These are phyloP conservation scores for Juncus effusus DNA, from an alignment of 176 grass and related monocot species.

Conservation along the genomic window DNA sequence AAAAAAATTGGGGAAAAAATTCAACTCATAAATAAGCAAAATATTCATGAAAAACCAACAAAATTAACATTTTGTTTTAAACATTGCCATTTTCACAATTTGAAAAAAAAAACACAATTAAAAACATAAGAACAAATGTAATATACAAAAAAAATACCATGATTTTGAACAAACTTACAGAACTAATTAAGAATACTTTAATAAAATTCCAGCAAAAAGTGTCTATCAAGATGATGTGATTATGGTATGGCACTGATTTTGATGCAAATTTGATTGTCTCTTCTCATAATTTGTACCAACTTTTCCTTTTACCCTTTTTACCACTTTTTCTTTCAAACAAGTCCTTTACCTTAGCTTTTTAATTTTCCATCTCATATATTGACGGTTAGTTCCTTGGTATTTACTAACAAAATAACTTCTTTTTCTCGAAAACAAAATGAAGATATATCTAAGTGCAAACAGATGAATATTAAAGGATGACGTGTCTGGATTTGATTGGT, in stretches of 20 bases:
- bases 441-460: constrained; percentile 22
- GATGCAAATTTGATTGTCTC: constrained; percentile 46
- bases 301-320: constrained; percentile 34
- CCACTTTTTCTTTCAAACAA: constrained; percentile 32
- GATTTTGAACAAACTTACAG: constrained; percentile 45
- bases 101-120: constrained; percentile 15
- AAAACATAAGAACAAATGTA: constrained; percentile 28
- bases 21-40: background rate
- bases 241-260: constrained; percentile 54
- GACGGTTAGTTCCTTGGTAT: constrained; percentile 27
- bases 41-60: background rate
- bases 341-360: constrained; percentile 12
- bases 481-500: constrained; percentile 13
- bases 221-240: constrained; percentile 41
- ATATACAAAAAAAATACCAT: constrained; percentile 56
- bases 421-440: constrained; percentile 32
- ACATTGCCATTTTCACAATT: constrained; percentile 21
- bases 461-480: constrained; percentile 22
- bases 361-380: constrained; percentile 25
- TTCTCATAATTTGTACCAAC: constrained; percentile 35
- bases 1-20: background rate
- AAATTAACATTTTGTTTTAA: constrained; percentile 3
- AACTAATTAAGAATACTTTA: constrained; percentile 52
- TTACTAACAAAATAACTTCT: constrained; percentile 49
- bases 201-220: constrained; percentile 35